Evolutionary conservation across 345 rosid species (phyloP).

Genomic region (Eucalyptus curtisii): DNA sequence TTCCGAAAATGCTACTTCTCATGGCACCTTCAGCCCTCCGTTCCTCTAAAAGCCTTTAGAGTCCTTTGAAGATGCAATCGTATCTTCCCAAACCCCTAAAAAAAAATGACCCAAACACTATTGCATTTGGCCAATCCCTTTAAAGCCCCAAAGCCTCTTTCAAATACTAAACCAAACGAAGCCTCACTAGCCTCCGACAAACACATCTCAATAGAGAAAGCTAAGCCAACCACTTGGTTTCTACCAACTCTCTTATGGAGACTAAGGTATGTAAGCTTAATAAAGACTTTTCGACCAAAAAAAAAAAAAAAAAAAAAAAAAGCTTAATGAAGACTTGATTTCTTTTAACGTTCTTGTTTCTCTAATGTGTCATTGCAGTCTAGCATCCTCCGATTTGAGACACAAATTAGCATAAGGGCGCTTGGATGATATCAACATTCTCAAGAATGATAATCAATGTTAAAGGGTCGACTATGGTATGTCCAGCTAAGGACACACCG

Average conservation of each 20-base stretch:
- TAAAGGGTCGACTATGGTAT: slow-evolving; percentile 59
- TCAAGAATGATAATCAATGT: slow-evolving; percentile 46
- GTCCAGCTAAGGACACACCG: slow-evolving; percentile 63
- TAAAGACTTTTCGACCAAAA: too few relatives aligned
- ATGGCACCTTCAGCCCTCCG: too few relatives aligned
- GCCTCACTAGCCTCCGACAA: neutral
- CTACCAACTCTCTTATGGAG: neutral
- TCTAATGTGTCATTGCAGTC: neutral
- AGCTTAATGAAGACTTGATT: neutral
- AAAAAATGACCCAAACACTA: too few relatives aligned
- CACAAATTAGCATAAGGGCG: neutral
- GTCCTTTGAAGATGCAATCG: too few relatives aligned
- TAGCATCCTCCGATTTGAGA: neutral
- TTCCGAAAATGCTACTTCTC: too few relatives aligned
- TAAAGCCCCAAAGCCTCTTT: too few relatives aligned
- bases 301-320: too few relatives aligned
- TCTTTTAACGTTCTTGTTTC: neutral
- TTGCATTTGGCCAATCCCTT: too few relatives aligned
- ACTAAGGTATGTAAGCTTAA: neutral
- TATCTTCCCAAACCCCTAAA: too few relatives aligned
- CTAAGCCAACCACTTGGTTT: neutral
- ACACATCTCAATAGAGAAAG: neutral
- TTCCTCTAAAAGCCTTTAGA: too few relatives aligned
- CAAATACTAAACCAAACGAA: too few relatives aligned
- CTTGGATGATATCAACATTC: neutral